Base-by-base conservation (phyloP, 1,284 basidiomycete species). In the Blastosporella zonata region DNA sequence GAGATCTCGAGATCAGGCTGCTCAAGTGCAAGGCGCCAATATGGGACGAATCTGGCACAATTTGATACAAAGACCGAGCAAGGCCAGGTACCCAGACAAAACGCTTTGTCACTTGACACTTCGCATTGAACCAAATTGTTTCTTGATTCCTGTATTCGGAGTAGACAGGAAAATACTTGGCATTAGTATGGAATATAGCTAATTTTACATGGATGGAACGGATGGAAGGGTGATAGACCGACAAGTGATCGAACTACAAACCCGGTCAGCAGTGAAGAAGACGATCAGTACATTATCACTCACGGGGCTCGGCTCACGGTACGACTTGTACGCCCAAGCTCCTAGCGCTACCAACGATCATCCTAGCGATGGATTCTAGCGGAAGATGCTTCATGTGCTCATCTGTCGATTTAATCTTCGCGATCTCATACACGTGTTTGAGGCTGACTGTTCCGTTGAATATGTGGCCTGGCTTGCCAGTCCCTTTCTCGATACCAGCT, bases 351-450 rank as follows among this genome's bases (percentile, higher is more conserved):
- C 90, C 93, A 56, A 95, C 71, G 53, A 97, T 75, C 62, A 88
- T 90, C 65, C 84, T 85, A n/a, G 91, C 87, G 39, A 97, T 87
- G 56, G 83, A 82, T 74, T 95, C 90, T 59, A 94, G 75, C 52
- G 82, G 79, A 54, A 95, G 77, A 62, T 88, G 86, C 72, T 83
- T 87, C 73, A 96, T 72, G 65, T 91, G 88, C 49, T 88, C 86
- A 71, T 99, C 97, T 59, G 79, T 82, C 53, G 85, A 81, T 75
- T 99, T 99, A 67, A 99, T 90, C 78, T 92, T 97, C 31, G 97
- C 94, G 64, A 99, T 98, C 77, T 99, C 97, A 70, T 97, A 99
- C 63, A 99, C 81, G 73, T 98, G 95, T 76, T 99, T 99, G 62
- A 99, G 78, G 58, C 82, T 90, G 61, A 99, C 79, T 22, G 87